phyloP scores from a whole-genome alignment of 208 protist genomes.

The Trypanosoma mega region DNA sequence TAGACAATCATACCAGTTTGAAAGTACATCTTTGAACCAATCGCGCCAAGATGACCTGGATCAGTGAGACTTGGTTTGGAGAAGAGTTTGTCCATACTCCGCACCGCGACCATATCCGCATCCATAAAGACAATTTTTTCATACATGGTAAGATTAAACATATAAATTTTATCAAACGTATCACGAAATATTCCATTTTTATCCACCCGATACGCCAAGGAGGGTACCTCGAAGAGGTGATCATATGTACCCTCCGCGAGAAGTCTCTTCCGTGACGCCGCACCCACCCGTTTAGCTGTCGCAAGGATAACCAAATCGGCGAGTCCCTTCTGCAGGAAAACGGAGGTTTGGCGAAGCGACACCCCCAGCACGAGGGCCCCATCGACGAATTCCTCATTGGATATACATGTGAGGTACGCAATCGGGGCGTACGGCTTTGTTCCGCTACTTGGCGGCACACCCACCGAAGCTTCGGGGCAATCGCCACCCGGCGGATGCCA shows the following conservation, averaged over 20 bases:
- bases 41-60: slow-evolving; percentile 19
- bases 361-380: slow-evolving; percentile 33
- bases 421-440: slow-evolving; percentile 9
- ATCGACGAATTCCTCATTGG: slow-evolving; percentile 40
- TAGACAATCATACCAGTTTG: slow-evolving; percentile 42
- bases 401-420: slow-evolving; percentile 31
- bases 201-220: neutral
- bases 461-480: slow-evolving; percentile 6
- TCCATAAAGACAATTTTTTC: slow-evolving; percentile 40
- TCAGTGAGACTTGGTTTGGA: neutral
- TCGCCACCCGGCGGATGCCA: neutral
- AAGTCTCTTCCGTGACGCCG: slow-evolving; percentile 10
- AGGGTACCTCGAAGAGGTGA: slow-evolving; percentile 27
- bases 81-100: slow-evolving; percentile 22
- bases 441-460: neutral
- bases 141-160: slow-evolving; percentile 43
- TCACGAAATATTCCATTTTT: slow-evolving; percentile 5
- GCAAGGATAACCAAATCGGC: slow-evolving; percentile 26
- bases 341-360: slow-evolving; percentile 19
- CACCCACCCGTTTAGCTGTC: slow-evolving; percentile 18
- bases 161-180: slow-evolving; percentile 39
- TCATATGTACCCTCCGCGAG: slow-evolving; percentile 15
- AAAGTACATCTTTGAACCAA: slow-evolving; percentile 30
- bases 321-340: slow-evolving; percentile 3
- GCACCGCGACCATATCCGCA: slow-evolving; percentile 34